Evolutionary conservation across 768 basidiomycete species (phyloP).

Genomic region (button mushroom (Agaricus bisporus)): DNA sequence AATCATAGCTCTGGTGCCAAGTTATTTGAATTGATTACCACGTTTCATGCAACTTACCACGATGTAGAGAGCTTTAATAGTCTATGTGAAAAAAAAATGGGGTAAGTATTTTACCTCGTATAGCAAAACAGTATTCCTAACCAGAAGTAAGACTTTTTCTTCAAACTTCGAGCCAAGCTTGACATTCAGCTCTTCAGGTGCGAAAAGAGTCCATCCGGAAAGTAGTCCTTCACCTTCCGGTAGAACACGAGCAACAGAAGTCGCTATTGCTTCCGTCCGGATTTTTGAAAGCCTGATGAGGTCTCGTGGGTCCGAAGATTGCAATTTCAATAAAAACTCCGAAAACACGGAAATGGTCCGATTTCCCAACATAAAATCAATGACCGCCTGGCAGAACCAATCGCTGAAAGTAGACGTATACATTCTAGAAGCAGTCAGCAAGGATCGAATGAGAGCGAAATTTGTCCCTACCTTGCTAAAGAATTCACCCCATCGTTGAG

Average conservation of each 20-base stretch:
- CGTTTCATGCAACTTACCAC: slow-evolving; percentile 44
- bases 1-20: slow-evolving; percentile 75
- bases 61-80: slow-evolving; percentile 63
- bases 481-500: slow-evolving; percentile 96
- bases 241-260: slow-evolving; percentile 71
- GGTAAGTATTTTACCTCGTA: neutral
- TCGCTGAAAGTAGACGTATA: slow-evolving; percentile 88
- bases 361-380: slow-evolving; percentile 87
- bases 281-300: slow-evolving; percentile 85
- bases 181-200: slow-evolving; percentile 70
- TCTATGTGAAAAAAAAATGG: slow-evolving; percentile 15
- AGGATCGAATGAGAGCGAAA: neutral
- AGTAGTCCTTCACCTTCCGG: slow-evolving; percentile 71
- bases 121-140: slow-evolving; percentile 30
- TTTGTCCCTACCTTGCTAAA: slow-evolving; percentile 53
- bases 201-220: slow-evolving; percentile 89
- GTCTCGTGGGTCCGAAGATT: slow-evolving; percentile 89
- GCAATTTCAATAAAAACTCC: slow-evolving; percentile 85
- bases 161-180: slow-evolving; percentile 79
- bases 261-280: slow-evolving; percentile 89
- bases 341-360: slow-evolving; percentile 85
- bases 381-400: slow-evolving; percentile 96
- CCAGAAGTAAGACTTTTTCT: slow-evolving; percentile 89
- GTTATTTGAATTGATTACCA: neutral
- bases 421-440: slow-evolving; percentile 43